A percentile compares a stretch with the other conserved stretches of the same genome.
phyloP scores from a whole-genome alignment of 805 yeast genomes.

The Monosporozyma aquatica region DNA sequence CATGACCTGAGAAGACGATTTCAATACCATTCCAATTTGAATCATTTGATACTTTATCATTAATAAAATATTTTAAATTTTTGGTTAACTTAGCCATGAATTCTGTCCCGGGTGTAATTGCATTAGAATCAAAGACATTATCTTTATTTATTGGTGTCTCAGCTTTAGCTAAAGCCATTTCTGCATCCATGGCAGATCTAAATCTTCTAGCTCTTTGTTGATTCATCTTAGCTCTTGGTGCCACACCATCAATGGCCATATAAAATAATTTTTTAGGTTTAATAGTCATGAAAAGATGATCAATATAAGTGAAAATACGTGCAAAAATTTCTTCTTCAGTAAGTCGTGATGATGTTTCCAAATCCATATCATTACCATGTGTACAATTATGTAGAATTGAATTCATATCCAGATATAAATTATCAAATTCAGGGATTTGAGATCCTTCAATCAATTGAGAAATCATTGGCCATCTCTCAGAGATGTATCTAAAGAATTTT shows the following conservation, averaged over 20 bases:
- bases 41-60: slow-evolving; percentile 79
- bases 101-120: slow-evolving; percentile 95
- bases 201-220: slow-evolving; percentile 96
- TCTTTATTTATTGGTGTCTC: slow-evolving; percentile 57
- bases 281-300: slow-evolving; percentile 80
- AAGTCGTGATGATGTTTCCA: slow-evolving; percentile 50
- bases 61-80: slow-evolving; percentile 78
- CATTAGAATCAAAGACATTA: slow-evolving; percentile 76
- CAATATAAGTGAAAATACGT: slow-evolving; percentile 89
- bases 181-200: slow-evolving; percentile 89
- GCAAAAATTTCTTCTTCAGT: slow-evolving; percentile 88
- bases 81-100: slow-evolving; percentile 84
- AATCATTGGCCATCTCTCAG: slow-evolving; percentile 97
- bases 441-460: slow-evolving; percentile 74
- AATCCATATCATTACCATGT: slow-evolving; percentile 63
- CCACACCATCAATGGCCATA: slow-evolving; percentile 98
- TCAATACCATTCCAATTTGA: slow-evolving; percentile 74
- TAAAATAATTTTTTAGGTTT: slow-evolving; percentile 79
- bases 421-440: slow-evolving; percentile 89
- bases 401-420: slow-evolving; percentile 93
- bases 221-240: slow-evolving; percentile 97
- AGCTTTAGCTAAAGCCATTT: slow-evolving; percentile 66
- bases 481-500: slow-evolving; percentile 89
- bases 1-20: slow-evolving; percentile 81
- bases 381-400: slow-evolving; percentile 92